Conservation (phyloP, 768 basidiomycete species). For the Lyophyllum decastes region DNA sequence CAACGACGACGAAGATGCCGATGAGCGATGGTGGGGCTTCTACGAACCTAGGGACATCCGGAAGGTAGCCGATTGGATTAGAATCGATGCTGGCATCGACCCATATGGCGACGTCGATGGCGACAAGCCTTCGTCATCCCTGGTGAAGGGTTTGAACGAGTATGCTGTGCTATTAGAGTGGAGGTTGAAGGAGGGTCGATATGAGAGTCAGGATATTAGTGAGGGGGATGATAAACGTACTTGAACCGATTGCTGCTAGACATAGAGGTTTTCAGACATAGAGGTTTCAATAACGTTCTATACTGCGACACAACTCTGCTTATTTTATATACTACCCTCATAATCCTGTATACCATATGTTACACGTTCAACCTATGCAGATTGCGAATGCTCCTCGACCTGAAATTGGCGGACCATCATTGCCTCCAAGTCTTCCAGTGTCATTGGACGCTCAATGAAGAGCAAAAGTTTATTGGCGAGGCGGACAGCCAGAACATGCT, state of each 20-base stretch:
- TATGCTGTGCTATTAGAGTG: constrained; percentile 65
- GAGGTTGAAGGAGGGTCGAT: constrained; percentile 45
- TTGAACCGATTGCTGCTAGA: not conserved
- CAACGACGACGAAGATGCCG: constrained; percentile 34
- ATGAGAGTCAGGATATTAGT: constrained; percentile 3
- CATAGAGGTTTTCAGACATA: not conserved
- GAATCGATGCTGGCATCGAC: constrained; percentile 44
- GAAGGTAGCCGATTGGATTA: constrained; percentile 68
- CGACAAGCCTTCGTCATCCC: constrained; percentile 13
- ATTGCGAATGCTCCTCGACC: not conserved
- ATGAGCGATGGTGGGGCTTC: constrained; percentile 78
- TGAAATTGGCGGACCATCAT: constrained; percentile 39
- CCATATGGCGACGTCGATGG: constrained; percentile 28
- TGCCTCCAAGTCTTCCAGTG: constrained; percentile 48
- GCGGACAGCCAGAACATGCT: constrained; percentile 71
- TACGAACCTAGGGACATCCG: constrained; percentile 63
- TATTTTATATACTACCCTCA: not conserved
- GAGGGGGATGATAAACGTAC: not conserved
- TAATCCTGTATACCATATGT: not conserved
- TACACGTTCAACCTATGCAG: not conserved
- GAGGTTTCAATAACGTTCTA: not conserved
- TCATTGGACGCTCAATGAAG: constrained; percentile 50
- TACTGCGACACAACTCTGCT: not conserved
- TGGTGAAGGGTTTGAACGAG: constrained; percentile 57
- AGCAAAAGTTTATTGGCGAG: constrained; percentile 57